phyloP scores from a whole-genome alignment of 2,329 filamentous ascomycete species.

The Alternaria consortialis region DNA sequence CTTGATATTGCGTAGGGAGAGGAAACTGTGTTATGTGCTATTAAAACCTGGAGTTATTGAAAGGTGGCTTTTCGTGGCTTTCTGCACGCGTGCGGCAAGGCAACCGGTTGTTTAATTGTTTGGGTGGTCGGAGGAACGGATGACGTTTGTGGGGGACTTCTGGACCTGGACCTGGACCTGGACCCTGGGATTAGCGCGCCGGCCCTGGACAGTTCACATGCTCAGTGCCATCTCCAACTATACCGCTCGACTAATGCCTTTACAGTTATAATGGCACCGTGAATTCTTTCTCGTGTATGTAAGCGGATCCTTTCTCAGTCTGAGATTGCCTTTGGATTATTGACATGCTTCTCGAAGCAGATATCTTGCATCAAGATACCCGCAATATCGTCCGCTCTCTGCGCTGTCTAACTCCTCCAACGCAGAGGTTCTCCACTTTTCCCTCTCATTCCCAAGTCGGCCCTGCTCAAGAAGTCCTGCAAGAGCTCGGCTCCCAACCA shows the following conservation, averaged over 20 bases:
- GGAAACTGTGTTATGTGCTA: background rate
- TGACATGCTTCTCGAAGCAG: no score
- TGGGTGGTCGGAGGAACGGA: constrained; percentile 11
- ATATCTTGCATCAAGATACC: no score
- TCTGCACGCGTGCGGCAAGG: constrained; percentile 8
- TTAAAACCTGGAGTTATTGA: background rate
- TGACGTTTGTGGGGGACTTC: constrained; percentile 27
- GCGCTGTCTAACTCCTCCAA: no score
- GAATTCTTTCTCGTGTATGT: no score
- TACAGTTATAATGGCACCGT: background rate
- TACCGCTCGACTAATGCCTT: background rate
- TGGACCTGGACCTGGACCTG: constrained; percentile 24
- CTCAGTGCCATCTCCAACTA: background rate
- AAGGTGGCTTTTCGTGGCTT: constrained; percentile 20
- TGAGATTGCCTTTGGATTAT: no score
- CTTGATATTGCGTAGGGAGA: background rate
- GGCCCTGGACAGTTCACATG: background rate
- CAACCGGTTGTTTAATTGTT: constrained; percentile 7
- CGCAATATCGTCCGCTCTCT: no score
- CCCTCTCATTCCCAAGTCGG: no score
- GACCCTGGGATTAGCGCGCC: constrained; percentile 13
- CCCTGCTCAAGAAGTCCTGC: no score
- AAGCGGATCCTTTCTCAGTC: no score
- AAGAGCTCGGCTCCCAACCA: no score
- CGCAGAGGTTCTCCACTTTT: no score